These are phyloP conservation scores for Coniochaeta pulveracea DNA, from an alignment of 2,329 filamentous ascomycete genomes.

Conservation along the genomic window DNA sequence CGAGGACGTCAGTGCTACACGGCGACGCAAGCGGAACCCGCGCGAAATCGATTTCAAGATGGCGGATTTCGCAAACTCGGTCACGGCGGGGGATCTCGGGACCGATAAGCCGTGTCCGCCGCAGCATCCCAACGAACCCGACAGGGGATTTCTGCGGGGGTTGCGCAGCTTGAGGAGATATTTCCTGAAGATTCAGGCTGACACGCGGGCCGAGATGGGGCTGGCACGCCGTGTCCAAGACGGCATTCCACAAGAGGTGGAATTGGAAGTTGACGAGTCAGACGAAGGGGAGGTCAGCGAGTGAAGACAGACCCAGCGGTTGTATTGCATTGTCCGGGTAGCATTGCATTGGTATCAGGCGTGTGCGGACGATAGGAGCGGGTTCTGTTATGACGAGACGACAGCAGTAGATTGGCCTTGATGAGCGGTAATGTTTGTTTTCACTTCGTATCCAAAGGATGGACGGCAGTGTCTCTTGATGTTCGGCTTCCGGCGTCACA, in stretches of 20 bases:
- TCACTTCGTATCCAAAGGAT: too few species aligned
- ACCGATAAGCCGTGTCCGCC: constrained; percentile 63
- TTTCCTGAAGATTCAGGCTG: constrained; percentile 76
- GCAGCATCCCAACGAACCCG: constrained; percentile 65
- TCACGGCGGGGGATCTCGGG: constrained; percentile 68
- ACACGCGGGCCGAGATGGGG: constrained; percentile 48
- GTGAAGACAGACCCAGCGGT: too few species aligned
- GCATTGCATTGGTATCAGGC: too few species aligned
- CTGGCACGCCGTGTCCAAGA: constrained; percentile 17
- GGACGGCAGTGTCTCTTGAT: too few species aligned
- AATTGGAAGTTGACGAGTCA: constrained; percentile 7
- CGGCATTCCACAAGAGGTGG: constrained; percentile 6
- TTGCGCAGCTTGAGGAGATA: constrained; percentile 69
- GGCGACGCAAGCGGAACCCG: constrained; percentile 34
- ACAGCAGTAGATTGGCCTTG: too few species aligned
- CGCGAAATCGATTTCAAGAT: constrained; percentile 84
- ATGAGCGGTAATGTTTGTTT: too few species aligned
- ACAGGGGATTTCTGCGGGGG: constrained; percentile 81
- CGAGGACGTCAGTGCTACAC: constrained; percentile 31
- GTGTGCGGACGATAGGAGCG: too few species aligned
- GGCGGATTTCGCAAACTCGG: constrained; percentile 95
- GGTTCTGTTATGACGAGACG: too few species aligned
- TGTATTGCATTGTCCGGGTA: too few species aligned
- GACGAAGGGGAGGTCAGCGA: constrained; percentile 21
- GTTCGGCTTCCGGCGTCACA: too few species aligned